Base-by-base conservation (phyloP, 2,329 filamentous ascomycete genomes). In the Massarina eburnea region DNA sequence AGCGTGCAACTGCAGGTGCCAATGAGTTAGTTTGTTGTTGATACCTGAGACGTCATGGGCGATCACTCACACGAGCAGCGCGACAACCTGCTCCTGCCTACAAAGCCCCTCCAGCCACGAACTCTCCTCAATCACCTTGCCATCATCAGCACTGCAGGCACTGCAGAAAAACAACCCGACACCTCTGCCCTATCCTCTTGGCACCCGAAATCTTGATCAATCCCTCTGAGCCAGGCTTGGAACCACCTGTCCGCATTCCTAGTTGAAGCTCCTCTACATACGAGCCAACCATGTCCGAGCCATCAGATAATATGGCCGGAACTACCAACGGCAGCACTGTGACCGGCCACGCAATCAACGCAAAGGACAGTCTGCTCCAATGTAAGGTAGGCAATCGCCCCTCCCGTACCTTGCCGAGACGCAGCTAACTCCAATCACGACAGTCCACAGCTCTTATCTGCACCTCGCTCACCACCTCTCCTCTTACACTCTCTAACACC, bases 331-430 rank as follows among this genome's bases (percentile, higher is more conserved):
- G 57, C 53, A 51, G 39, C 40, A 51, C 51, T 40, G 48, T 46
- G 41, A 33, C 48, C 55, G 55, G 52, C 45, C 59, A 58, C 45
- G 55, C 62, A 27, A 55, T 62, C 54, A 61, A 61, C 47, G 54
- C 64, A 41, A 69, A 71, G 59, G 64, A 70, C 62, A 62, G 58
- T 49, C 56, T 73, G 46, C 39, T 71, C 39, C 64, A 67, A 57
- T 68, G 73, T 76, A 63, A 75, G 73, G 73, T 75, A 62, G 48
- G 73, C 67, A 38, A 46, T 21, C 51, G 50, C 45, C 54, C 56
- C 52, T 57, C 52, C 57, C 57, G 48, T 27, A 37, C 41, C 43
- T 54, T 67, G 60, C 64, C 62, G 64, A 70, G 61, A 59, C 54
- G 49, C 55, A 48, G 55, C 63, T 70, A 68, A 70, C 59, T 57